Base-by-base conservation (phyloP, 495 filamentous ascomycete genomes). In the Pseudomonodictys pantanalensis region DNA sequence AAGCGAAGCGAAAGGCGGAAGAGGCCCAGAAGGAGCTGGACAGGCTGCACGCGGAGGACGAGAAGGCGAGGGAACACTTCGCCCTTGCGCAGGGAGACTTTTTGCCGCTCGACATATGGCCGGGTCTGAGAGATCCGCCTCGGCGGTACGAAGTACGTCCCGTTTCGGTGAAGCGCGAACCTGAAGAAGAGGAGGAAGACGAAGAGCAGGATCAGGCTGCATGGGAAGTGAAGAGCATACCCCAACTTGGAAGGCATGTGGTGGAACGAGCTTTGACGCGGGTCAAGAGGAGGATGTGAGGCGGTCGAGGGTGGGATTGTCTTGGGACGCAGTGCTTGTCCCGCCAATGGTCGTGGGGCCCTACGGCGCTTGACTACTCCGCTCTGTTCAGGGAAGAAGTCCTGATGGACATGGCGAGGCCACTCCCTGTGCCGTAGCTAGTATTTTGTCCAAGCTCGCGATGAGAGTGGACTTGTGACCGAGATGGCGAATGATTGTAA, bases 21-120 rank as follows among this genome's bases (percentile, higher is more conserved):
- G 90, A 91, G 55, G 87, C 91, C 0, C 82, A 83, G 70, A 80
- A 82, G 56, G 87, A 86, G 64, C 76, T 97, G 8, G 82, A 91
- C 48, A 84, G 83, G 67, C 77, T 97, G 22, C 81, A 88, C 25
- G 79, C 29, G 50, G 72, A 69, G 17, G 93, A 98, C 72, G 73
- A 82, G 35, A 78, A 81, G 52, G 85, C 89, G 57, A 76, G 93
- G 25, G 89, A 95, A 64, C 73, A 78, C 12, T 98, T 98, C 73
- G 81, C 85, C 25, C 76, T 83, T 6, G 89, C 96, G 57, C 83
- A 92, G 18, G 91, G 91, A 2, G 89, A 95, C 58, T 93, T 83
- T 67, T 71, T 98, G 18, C 93, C 93, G 0, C 83, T 84, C 2
- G 95, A 97, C 67, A 84, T 98, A 38, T 98, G 92, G 93, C 85